These are phyloP conservation scores for Castanospermum australe DNA, from an alignment of 306 rosid genomes.

Conservation along the genomic window DNA sequence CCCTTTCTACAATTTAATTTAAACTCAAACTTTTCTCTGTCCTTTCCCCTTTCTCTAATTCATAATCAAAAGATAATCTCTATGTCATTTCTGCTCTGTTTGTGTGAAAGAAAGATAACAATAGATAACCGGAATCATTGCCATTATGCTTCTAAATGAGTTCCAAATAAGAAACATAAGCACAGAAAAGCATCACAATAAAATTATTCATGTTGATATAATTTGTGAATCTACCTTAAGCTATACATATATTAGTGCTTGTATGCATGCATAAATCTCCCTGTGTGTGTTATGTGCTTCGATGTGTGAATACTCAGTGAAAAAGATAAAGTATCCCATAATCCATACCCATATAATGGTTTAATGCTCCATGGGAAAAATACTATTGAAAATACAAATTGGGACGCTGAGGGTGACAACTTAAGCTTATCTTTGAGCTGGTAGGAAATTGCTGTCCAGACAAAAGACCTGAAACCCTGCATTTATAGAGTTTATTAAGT, in stretches of 20 bases:
- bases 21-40: background rate
- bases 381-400: conserved; percentile 67
- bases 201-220: background rate
- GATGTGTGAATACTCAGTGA: background rate
- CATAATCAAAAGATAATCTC: background rate
- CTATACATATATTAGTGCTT: background rate
- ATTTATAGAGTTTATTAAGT: background rate
- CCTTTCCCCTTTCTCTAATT: background rate
- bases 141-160: background rate
- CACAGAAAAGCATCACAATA: background rate
- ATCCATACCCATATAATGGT: conserved; percentile 79
- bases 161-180: conserved; percentile 9
- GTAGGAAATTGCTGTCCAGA: conserved; percentile 86
- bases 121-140: background rate
- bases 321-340: background rate
- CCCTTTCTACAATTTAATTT: background rate
- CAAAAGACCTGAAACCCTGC: conserved; percentile 94
- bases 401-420: conserved; percentile 83
- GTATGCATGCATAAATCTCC: background rate
- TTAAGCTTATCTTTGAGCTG: conserved; percentile 76
- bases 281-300: background rate
- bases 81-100: background rate
- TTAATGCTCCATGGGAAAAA: conserved; percentile 92
- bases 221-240: background rate
- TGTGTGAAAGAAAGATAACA: background rate